Percentiles rank a stretch among this genome's conserved stretches.
These are phyloP conservation scores for Populus davidiana DNA, from an alignment of 345 rosid genomes.

Conservation along the genomic window DNA sequence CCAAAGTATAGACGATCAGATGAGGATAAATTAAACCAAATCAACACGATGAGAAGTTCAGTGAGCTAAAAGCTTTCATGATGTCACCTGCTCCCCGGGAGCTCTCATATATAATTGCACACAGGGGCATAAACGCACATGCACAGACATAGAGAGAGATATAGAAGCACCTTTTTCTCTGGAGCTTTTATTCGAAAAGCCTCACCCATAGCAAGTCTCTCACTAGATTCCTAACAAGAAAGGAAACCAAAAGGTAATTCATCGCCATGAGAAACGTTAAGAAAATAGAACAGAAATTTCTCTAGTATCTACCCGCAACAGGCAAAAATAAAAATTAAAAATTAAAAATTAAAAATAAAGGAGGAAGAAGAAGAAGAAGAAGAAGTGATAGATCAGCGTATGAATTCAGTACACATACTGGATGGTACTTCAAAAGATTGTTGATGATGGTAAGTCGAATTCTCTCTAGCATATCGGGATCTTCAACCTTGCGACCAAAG, in stretches of 20 bases:
- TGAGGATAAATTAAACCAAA: constrained; percentile 4
- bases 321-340: neutral
- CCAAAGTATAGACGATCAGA: neutral
- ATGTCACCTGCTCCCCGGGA: constrained; percentile 66
- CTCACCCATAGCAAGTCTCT: constrained; percentile 90
- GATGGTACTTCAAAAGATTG: constrained; percentile 95
- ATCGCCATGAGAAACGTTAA: neutral
- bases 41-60: neutral
- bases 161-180: constrained; percentile 60
- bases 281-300: too few relatives aligned
- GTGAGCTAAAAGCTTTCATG: neutral
- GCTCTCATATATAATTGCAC: constrained; percentile 40
- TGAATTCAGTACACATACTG: constrained; percentile 49
- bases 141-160: neutral
- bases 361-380: too few relatives aligned
- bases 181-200: constrained; percentile 93
- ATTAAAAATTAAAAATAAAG: too few relatives aligned
- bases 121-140: neutral
- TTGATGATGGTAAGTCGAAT: constrained; percentile 88
- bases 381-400: neutral
- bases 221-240: constrained; percentile 75
- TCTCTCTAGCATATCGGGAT: constrained; percentile 84
- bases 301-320: neutral
- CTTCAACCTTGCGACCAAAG: constrained; percentile 94
- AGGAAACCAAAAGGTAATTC: constrained; percentile 4